A percentile compares a stretch with the other conserved stretches of the same genome.
Evolutionary conservation across 139 green algal species (phyloP).

Genomic region (Zygnema circumcarinatum): DNA sequence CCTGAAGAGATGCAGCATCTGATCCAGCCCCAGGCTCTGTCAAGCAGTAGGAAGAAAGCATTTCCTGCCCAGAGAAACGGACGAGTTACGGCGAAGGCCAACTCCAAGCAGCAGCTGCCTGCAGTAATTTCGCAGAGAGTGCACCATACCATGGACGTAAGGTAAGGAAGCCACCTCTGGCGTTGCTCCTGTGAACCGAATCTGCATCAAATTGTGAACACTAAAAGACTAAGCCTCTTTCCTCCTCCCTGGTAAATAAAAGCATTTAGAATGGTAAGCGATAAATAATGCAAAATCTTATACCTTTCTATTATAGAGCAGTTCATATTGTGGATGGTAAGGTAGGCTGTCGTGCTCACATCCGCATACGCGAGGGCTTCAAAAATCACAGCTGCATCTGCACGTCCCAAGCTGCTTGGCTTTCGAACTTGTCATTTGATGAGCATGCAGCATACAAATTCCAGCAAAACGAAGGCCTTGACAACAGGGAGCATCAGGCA

Average conservation of each 20-base stretch:
- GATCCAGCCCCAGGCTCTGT: constrained; percentile 78
- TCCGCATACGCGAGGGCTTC: constrained; percentile 79
- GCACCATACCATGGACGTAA: constrained; percentile 63
- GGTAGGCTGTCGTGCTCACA: constrained; percentile 76
- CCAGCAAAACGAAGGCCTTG: too few species aligned
- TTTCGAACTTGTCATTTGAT: constrained; percentile 56
- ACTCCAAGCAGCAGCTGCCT: not conserved
- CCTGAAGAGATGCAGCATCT: constrained; percentile 73
- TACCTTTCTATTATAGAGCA: constrained; percentile 65
- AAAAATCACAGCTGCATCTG: constrained; percentile 80
- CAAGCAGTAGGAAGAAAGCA: constrained; percentile 83
- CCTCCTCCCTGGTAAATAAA: too few species aligned
- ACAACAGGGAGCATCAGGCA: too few species aligned
- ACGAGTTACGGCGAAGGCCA: not conserved
- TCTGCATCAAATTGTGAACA: constrained; percentile 28
- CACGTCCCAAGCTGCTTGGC: constrained; percentile 47
- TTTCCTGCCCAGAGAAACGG: constrained; percentile 61
- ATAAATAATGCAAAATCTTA: too few species aligned
- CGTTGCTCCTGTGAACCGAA: constrained; percentile 68
- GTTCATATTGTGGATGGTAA: constrained; percentile 91
- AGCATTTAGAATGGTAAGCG: too few species aligned
- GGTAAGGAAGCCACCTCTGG: constrained; percentile 63
- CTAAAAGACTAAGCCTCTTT: not conserved
- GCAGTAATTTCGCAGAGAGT: not conserved
- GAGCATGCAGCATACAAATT: not conserved